Evolutionary conservation across 164 flowering plant species (phyloP).

Genomic region (Pachysandra terminalis): DNA sequence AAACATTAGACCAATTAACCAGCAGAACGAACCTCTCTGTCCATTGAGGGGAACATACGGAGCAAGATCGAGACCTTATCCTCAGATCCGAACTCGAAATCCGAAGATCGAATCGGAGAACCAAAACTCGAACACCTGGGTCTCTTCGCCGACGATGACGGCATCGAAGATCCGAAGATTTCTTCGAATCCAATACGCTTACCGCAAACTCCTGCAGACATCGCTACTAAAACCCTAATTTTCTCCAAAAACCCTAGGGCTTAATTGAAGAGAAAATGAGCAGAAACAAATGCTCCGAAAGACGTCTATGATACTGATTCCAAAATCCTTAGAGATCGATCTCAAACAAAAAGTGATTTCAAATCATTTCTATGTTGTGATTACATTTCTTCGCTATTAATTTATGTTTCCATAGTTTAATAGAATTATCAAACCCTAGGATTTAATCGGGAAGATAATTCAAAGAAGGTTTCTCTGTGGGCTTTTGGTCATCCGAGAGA

Average conservation of each 20-base stretch:
- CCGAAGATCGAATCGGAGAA: too few relatives aligned
- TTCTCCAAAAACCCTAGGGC: too few relatives aligned
- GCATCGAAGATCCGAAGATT: conserved; percentile 21
- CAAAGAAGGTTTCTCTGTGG: not conserved
- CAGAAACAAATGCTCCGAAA: not conserved
- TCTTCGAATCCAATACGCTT: conserved; percentile 27
- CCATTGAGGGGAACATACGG: conserved; percentile 20
- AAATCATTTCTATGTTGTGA: not conserved
- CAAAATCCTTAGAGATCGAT: not conserved
- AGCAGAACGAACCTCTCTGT: conserved; percentile 14
- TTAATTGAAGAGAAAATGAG: not conserved
- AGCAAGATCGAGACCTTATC: conserved; percentile 22
- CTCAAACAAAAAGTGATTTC: not conserved
- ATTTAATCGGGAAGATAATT: not conserved
- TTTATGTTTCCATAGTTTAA: not conserved
- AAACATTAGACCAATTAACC: not conserved
- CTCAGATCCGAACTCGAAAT: conserved; percentile 20
- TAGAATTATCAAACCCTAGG: not conserved
- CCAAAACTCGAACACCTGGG: conserved; percentile 15
- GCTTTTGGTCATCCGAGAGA: not conserved
- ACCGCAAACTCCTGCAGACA: conserved; percentile 25
- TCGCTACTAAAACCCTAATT: conserved; percentile 17
- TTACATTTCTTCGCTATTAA: not conserved
- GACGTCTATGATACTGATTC: not conserved
- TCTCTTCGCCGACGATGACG: conserved; percentile 19